phyloP scores from a whole-genome alignment of 371 early-diverging fungal species.

The Mucor circinelloides region DNA sequence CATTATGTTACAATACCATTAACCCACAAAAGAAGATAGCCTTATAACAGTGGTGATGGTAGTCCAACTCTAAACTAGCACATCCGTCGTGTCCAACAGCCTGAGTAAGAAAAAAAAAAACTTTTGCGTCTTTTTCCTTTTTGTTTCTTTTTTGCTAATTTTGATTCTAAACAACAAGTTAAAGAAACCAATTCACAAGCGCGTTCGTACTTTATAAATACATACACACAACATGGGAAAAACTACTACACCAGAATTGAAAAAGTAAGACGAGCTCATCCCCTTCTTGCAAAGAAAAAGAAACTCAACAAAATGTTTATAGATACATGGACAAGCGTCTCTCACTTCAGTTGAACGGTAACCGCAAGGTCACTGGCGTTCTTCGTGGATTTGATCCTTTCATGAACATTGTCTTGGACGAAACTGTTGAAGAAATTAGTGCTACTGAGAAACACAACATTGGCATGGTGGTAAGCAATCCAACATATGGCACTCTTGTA shows the following conservation, averaged over 20 bases:
- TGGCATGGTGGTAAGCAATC: constrained; percentile 83
- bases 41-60: neutral
- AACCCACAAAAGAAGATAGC: no score
- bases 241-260: constrained; percentile 82
- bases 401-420: constrained; percentile 98
- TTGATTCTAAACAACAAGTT: neutral
- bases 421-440: constrained; percentile 83
- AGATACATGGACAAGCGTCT: constrained; percentile 98
- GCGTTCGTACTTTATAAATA: constrained; percentile 9
- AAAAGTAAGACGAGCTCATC: constrained; percentile 57
- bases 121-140: neutral
- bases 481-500: neutral
- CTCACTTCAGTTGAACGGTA: constrained; percentile 89
- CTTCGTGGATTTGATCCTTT: constrained; percentile 98
- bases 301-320: constrained; percentile 3
- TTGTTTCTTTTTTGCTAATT: neutral
- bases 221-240: constrained; percentile 55
- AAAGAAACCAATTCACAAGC: neutral
- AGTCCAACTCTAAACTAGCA: neutral
- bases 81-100: no score
- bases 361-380: constrained; percentile 89
- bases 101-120: constrained; percentile 1
- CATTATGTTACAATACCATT: no score
- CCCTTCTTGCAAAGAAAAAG: neutral
- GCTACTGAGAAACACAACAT: constrained; percentile 72